Percentiles rank a stretch among this genome's conserved stretches.
Conservation (phyloP, 257 asterid species). For the Parsonsia alboflavescens region DNA sequence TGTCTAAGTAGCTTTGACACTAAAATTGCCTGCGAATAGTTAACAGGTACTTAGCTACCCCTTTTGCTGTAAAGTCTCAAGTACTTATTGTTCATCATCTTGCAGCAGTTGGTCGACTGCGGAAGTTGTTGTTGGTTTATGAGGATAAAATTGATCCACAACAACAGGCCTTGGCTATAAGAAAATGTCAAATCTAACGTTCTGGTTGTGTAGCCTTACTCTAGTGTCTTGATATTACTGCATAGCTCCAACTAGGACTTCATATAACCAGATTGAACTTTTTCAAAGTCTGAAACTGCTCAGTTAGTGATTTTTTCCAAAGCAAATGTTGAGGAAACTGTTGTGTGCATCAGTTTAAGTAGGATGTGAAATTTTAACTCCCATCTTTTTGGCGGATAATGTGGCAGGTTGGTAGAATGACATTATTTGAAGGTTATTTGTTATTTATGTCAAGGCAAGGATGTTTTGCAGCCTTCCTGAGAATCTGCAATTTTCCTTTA, state of each 20-base stretch:
- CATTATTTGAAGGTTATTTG: constrained; percentile 5
- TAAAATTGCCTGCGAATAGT: constrained; percentile 82
- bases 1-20: constrained; percentile 97
- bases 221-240: background rate
- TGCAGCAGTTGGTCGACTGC: too few relatives aligned
- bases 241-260: background rate
- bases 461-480: background rate
- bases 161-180: background rate
- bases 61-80: background rate
- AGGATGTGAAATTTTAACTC: background rate
- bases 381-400: background rate
- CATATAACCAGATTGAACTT: background rate
- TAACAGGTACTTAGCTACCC: constrained; percentile 32
- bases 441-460: background rate
- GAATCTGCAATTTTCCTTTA: background rate
- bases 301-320: background rate
- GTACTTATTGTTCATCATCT: too few relatives aligned
- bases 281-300: background rate
- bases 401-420: constrained; percentile 12
- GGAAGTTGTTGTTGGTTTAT: background rate
- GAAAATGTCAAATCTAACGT: background rate
- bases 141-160: background rate
- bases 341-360: background rate
- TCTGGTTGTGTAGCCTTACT: background rate
- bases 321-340: background rate